Conservation (phyloP, 352 stramenopile genomes). For the Phytopythium vexans region DNA sequence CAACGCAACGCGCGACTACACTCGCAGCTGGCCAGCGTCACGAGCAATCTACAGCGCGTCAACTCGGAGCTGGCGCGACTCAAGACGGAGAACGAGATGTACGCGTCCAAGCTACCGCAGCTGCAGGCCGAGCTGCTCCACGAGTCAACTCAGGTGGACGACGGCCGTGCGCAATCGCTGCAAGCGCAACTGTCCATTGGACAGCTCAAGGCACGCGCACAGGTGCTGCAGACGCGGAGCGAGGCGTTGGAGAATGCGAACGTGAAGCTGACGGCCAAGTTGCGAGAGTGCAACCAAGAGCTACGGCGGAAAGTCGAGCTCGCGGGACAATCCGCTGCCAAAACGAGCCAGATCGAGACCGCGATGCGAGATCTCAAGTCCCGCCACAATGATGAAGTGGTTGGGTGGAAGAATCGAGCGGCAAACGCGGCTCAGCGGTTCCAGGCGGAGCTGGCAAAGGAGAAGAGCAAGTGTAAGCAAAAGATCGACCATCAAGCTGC, state of each 20-base stretch:
- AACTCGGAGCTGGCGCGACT: slow-evolving; percentile 36
- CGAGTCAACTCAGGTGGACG: slow-evolving; percentile 44
- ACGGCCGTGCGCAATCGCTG: slow-evolving; percentile 38
- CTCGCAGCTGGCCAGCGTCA: slow-evolving; percentile 23
- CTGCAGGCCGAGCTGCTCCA: slow-evolving; percentile 44
- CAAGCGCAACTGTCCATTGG: slow-evolving; percentile 35
- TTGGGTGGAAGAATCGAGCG: slow-evolving; percentile 28
- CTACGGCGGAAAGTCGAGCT: slow-evolving; percentile 18
- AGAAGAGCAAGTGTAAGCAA: slow-evolving; percentile 16
- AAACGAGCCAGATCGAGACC: slow-evolving; percentile 22
- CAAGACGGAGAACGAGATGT: slow-evolving; percentile 51
- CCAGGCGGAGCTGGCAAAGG: slow-evolving; percentile 25
- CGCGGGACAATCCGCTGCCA: slow-evolving; percentile 30
- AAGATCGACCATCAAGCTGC: slow-evolving; percentile 20
- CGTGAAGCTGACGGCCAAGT: slow-evolving; percentile 23
- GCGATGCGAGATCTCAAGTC: slow-evolving; percentile 25
- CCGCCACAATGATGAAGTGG: slow-evolving; percentile 20
- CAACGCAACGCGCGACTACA: slow-evolving; percentile 42
- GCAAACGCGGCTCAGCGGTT: slow-evolving; percentile 20
- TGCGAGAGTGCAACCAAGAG: slow-evolving; percentile 30
- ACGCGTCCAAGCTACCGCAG: slow-evolving; percentile 36
- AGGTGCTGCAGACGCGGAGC: slow-evolving; percentile 42
- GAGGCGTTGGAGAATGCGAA: slow-evolving; percentile 22
- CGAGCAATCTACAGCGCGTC: slow-evolving; percentile 30
- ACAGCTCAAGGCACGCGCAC: slow-evolving; percentile 37